Evolutionary conservation across 805 yeast genomes (phyloP).

Genomic region (Ogataea methylovora): DNA sequence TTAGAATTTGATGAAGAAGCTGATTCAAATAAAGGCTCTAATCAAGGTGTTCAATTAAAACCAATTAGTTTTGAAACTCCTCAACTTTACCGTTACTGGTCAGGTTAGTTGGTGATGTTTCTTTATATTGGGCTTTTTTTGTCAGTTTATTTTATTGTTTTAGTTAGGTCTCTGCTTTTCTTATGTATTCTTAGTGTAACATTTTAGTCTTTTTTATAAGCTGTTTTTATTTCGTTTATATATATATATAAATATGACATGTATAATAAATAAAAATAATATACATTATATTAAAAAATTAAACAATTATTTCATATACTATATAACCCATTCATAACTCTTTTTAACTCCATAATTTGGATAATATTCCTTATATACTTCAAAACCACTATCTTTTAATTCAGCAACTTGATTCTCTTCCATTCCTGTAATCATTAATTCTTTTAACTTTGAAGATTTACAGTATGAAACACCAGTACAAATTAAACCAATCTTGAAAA

Average conservation of each 20-base stretch:
- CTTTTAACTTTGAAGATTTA: constrained; percentile 21
- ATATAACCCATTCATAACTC: constrained; percentile 14
- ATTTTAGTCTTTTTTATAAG: neutral
- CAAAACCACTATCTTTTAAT: constrained; percentile 18
- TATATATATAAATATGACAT: neutral
- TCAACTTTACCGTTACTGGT: constrained; percentile 59
- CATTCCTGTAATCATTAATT: constrained; percentile 9
- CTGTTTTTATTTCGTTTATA: neutral
- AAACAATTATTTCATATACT: constrained; percentile 1
- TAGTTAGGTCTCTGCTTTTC: neutral
- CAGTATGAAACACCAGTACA: constrained; percentile 47
- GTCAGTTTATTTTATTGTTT: neutral
- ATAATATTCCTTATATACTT: constrained; percentile 14
- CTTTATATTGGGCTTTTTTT: constrained; percentile 3
- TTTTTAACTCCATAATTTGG: constrained; percentile 15
- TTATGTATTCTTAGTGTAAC: neutral
- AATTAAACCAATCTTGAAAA: constrained; percentile 48
- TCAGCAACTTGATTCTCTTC: constrained; percentile 6
- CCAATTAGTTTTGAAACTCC: constrained; percentile 59
- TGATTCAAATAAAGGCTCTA: constrained; percentile 13
- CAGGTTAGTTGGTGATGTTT: constrained; percentile 32
- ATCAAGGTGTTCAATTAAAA: constrained; percentile 32
- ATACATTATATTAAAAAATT: neutral
- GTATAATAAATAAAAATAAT: neutral
- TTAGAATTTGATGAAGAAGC: constrained; percentile 19